A percentile compares a stretch with the other conserved stretches of the same genome.
Conservation (phyloP, 192 early-diverging fungal genomes). For the Umbelopsis ramanniana region DNA sequence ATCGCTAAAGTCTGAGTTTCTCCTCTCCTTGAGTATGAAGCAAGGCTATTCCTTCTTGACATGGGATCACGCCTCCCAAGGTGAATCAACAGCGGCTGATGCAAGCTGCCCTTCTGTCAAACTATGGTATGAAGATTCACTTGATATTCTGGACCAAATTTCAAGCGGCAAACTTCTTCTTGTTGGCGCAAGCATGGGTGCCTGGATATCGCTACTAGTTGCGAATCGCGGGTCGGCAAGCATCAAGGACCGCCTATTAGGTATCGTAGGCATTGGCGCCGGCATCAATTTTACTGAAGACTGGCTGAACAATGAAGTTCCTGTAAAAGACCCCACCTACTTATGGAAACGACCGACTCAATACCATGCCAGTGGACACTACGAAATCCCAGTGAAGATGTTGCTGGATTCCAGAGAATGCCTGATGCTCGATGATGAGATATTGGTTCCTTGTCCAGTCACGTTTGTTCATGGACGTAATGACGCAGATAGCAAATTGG, state of each 20-base stretch:
- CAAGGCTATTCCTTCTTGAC: slow-evolving; percentile 25
- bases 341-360: slow-evolving; percentile 28
- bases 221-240: neutral
- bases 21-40: slow-evolving; percentile 1
- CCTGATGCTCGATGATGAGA: slow-evolving; percentile 16
- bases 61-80: slow-evolving; percentile 32
- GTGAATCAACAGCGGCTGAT: neutral
- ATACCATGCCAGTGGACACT: slow-evolving; percentile 32
- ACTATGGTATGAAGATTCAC: slow-evolving; percentile 30
- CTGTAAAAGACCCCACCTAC: neutral
- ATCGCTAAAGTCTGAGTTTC: slow-evolving; percentile 30
- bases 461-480: slow-evolving; percentile 29
- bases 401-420: slow-evolving; percentile 22
- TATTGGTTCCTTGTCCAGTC: slow-evolving; percentile 8
- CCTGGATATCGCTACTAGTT: slow-evolving; percentile 29
- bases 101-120: neutral
- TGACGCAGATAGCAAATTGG: slow-evolving; percentile 24
- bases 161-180: slow-evolving; percentile 5
- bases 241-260: neutral
- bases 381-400: slow-evolving; percentile 32
- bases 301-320: slow-evolving; percentile 33
- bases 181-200: slow-evolving; percentile 38
- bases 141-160: neutral
- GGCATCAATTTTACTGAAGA: slow-evolving; percentile 33
- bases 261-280: slow-evolving; percentile 36